Percentiles rank a stretch among this genome's conserved stretches.
Conservation (phyloP, 2,329 filamentous ascomycete genomes). For the Pseudogymnoascus sp. region DNA sequence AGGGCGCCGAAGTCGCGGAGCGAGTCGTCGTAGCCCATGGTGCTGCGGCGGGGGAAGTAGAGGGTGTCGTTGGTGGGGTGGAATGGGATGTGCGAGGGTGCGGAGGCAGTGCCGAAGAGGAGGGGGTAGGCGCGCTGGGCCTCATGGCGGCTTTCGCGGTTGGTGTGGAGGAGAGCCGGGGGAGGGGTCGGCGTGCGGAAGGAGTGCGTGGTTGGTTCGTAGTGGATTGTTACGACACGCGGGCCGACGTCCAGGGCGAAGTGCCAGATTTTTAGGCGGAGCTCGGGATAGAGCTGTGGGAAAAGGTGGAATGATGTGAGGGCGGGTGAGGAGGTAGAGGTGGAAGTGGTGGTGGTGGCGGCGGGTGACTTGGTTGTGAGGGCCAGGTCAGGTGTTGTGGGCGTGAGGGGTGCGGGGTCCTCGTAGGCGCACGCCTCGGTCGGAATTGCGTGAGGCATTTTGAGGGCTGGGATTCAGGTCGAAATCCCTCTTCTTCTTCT, state of each 20-base stretch:
- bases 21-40: conserved; percentile 28
- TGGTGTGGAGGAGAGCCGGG: conserved; percentile 35
- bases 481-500: neutral
- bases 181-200: conserved; percentile 32
- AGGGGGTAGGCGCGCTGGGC: conserved; percentile 30
- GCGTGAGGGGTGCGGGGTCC: neutral
- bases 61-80: conserved; percentile 24
- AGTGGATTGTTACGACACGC: conserved; percentile 26
- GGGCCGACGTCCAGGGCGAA: conserved; percentile 16
- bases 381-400: neutral
- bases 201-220: conserved; percentile 29
- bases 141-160: conserved; percentile 36
- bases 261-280: conserved; percentile 24
- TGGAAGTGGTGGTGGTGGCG: neutral
- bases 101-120: conserved; percentile 29
- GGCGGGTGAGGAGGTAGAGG: conserved; percentile 10
- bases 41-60: conserved; percentile 27
- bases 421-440: neutral
- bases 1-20: conserved; percentile 35
- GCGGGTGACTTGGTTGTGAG: neutral
- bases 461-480: neutral
- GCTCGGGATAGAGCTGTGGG: conserved; percentile 21
- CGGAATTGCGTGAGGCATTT: neutral
- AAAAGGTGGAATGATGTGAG: conserved; percentile 21
- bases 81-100: conserved; percentile 20